Evolutionary conservation across 148 eudicot species (phyloP), one percentile per base, ranked within the genome.

Genomic region (Suaeda aralocaspica): DNA sequence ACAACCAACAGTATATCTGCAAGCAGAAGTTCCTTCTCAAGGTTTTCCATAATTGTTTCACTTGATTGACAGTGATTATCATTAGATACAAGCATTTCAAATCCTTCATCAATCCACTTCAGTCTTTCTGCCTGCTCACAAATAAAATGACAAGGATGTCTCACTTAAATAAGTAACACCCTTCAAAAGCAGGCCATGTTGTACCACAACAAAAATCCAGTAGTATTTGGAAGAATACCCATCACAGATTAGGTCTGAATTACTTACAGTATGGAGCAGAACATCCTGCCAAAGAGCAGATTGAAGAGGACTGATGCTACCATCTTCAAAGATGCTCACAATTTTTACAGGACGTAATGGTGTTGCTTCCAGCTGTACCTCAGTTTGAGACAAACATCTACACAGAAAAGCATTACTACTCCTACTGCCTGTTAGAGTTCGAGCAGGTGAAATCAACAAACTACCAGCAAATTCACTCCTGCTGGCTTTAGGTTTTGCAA

Each of bases 21-120:
- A 51, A 49, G 72, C 18, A 51, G 49, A 53, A 94, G 78, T 68
- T 79, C 85, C 67, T 61, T 71, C 41, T 66, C 77, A 42, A 90
- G 78, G 70, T 77, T 70, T 48, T 59, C 51, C 50, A 60, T 68
- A 48, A 69, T 41, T 42, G 64, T 51, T 52, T 69, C 78, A 59
- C 66, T 58, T 14, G 76, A 67, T 64, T 57, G 66, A 24, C 49
- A 58, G 42, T 72, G 30, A 21, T 57, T 83, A 77, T 89, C 98
- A 16, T 82, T 69, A 70, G 84, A 87, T 25, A 88, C 98, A 64
- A 58, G 75, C 98, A 91, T 89, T 55, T 89, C 88, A 68, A 67
- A 87, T 55, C 77, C 85, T 67, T 91, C 87, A 70, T 94, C 98
- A 70, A 91, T 85, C 96, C 97, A 94, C 76, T 89, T 87, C 74